These are phyloP conservation scores for Escovopsis sp. DNA, from an alignment of 2,329 filamentous ascomycete species.

Conservation along the genomic window DNA sequence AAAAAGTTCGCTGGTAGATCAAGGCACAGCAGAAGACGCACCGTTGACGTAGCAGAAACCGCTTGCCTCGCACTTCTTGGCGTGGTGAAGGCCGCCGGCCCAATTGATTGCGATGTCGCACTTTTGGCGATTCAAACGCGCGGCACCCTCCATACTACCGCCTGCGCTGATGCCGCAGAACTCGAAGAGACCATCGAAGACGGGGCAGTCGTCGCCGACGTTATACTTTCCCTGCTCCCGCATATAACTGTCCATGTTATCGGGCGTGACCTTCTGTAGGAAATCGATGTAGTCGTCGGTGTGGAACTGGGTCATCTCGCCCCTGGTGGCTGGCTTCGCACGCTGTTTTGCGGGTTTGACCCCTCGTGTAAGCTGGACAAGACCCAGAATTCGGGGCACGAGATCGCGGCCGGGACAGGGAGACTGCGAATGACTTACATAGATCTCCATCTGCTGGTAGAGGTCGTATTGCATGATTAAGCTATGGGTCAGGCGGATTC, in stretches of 20 bases:
- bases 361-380: neutral
- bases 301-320: conserved; percentile 90
- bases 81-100: conserved; percentile 93
- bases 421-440: conserved; percentile 42
- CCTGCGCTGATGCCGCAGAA: conserved; percentile 93
- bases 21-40: conserved; percentile 24
- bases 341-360: conserved; percentile 33
- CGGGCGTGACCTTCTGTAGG: conserved; percentile 84
- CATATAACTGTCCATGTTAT: conserved; percentile 91
- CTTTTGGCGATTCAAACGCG: conserved; percentile 76
- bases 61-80: conserved; percentile 89
- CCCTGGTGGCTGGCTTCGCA: conserved; percentile 71
- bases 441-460: conserved; percentile 93
- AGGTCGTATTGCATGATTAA: conserved; percentile 92
- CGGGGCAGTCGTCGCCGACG: conserved; percentile 90
- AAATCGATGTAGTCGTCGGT: conserved; percentile 94
- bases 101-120: conserved; percentile 97
- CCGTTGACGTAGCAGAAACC: conserved; percentile 99
- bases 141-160: conserved; percentile 84
- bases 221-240: conserved; percentile 91
- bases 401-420: neutral
- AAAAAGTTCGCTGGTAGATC: neutral
- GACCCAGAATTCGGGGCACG: neutral
- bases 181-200: conserved; percentile 95
- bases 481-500: conserved; percentile 86